Conservation (phyloP, 805 yeast species). For the Naumovozyma baii region DNA sequence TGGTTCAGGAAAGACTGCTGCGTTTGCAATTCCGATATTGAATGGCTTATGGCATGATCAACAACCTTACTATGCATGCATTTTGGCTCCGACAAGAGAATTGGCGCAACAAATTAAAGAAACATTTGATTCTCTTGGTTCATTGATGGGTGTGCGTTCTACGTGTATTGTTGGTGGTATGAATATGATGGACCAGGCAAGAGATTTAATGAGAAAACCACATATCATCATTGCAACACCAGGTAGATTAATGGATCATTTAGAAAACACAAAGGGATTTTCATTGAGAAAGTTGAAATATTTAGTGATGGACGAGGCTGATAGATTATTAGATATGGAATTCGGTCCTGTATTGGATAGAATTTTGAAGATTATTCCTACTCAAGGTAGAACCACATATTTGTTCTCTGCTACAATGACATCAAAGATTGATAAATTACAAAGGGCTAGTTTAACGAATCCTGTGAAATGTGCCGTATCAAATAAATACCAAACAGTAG, state of each 20-base stretch:
- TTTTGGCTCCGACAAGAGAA: slow-evolving; percentile 80
- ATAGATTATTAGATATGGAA: slow-evolving; percentile 88
- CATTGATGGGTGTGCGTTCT: slow-evolving; percentile 83
- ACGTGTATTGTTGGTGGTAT: slow-evolving; percentile 93
- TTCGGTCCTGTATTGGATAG: slow-evolving; percentile 91
- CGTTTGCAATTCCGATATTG: slow-evolving; percentile 90
- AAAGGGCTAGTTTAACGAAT: slow-evolving; percentile 78
- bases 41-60: slow-evolving; percentile 88
- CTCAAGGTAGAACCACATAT: slow-evolving; percentile 68
- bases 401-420: slow-evolving; percentile 97
- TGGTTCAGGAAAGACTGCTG: slow-evolving; percentile 97
- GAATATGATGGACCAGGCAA: slow-evolving; percentile 96
- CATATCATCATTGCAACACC: slow-evolving; percentile 95
- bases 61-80: slow-evolving; percentile 79
- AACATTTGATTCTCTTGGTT: slow-evolving; percentile 89
- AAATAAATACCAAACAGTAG: slow-evolving; percentile 83
- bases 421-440: slow-evolving; percentile 85
- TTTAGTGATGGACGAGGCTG: slow-evolving; percentile 95
- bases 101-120: slow-evolving; percentile 83
- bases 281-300: slow-evolving; percentile 66
- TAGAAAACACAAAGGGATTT: slow-evolving; percentile 87
- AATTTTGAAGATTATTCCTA: slow-evolving; percentile 74
- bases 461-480: slow-evolving; percentile 91
- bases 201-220: slow-evolving; percentile 88
- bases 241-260: slow-evolving; percentile 85